A percentile compares a stretch with the other conserved stretches of the same genome.
phyloP scores from a whole-genome alignment of 495 filamentous ascomycete genomes.

The Aspergillus asperescens region DNA sequence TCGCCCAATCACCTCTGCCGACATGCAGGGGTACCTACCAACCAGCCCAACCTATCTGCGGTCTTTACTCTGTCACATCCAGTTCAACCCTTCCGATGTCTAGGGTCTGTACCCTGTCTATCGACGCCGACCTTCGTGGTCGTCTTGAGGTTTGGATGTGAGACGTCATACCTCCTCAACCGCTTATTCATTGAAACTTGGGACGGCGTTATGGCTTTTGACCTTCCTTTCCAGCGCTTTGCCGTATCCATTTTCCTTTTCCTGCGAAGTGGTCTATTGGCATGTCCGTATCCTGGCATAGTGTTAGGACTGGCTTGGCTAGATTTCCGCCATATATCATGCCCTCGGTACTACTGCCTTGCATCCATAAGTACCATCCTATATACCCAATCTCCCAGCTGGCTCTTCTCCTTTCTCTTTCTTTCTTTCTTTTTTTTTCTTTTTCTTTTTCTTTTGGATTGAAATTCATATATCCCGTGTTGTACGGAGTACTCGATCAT shows the following conservation, averaged over 20 bases:
- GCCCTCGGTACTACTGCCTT: slow-evolving; percentile 12
- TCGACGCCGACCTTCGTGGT: not conserved
- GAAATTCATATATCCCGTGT: slow-evolving; percentile 1
- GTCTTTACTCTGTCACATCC: not conserved
- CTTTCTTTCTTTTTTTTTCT: not conserved
- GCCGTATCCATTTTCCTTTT: slow-evolving; percentile 13
- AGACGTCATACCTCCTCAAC: slow-evolving; percentile 13
- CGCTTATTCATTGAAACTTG: slow-evolving; percentile 9
- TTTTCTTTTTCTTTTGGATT: slow-evolving; percentile 1
- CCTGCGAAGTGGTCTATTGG: slow-evolving; percentile 10
- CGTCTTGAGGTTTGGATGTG: slow-evolving; percentile 8
- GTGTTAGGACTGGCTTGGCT: slow-evolving; percentile 12
- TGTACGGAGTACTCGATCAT: not conserved
- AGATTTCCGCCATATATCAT: not conserved
- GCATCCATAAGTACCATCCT: slow-evolving; percentile 4
- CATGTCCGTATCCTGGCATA: slow-evolving; percentile 3
- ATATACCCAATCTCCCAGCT: slow-evolving; percentile 12
- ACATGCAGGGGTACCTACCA: not conserved
- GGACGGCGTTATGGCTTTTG: slow-evolving; percentile 18
- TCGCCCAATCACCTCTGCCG: not conserved
- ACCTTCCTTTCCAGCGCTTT: slow-evolving; percentile 22
- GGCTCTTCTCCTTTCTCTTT: not conserved
- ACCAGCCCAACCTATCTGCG: not conserved
- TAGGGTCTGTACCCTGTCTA: not conserved
- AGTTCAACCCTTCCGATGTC: not conserved